These are phyloP conservation scores for Tylopilus microsporus DNA, from an alignment of 1,284 basidiomycete genomes.

Conservation along the genomic window DNA sequence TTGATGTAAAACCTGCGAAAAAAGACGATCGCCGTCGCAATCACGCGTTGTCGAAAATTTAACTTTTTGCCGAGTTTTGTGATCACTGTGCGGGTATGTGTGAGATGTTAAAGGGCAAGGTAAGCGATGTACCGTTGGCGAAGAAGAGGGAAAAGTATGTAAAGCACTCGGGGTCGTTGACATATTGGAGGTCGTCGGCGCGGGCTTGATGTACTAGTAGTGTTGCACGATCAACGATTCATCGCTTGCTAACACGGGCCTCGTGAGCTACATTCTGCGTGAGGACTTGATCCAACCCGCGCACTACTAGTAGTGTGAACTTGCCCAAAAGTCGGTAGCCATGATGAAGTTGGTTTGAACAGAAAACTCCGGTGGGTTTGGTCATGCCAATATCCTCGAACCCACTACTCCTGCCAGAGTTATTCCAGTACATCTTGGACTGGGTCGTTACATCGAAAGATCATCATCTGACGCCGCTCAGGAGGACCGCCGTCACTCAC, in stretches of 20 bases:
- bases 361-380: too few relatives aligned
- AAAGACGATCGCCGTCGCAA: constrained; percentile 90
- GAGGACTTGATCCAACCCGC: constrained; percentile 25
- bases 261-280: constrained; percentile 13
- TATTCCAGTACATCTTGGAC: too few relatives aligned
- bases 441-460: too few relatives aligned
- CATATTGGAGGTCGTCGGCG: constrained; percentile 67
- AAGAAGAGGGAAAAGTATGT: constrained; percentile 83
- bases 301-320: constrained; percentile 72
- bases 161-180: constrained; percentile 68
- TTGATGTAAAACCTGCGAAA: constrained; percentile 94
- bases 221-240: constrained; percentile 80
- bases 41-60: constrained; percentile 79
- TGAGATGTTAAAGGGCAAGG: background rate
- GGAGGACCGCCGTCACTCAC: too few relatives aligned
- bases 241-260: constrained; percentile 62
- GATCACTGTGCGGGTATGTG: background rate
- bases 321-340: constrained; percentile 74
- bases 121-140: constrained; percentile 55
- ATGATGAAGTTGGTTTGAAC: constrained; percentile 31
- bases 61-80: constrained; percentile 80
- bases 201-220: constrained; percentile 72
- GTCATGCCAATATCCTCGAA: too few relatives aligned
- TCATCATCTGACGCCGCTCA: too few relatives aligned
- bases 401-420: too few relatives aligned